Base-by-base conservation (phyloP, 2,329 filamentous ascomycete species). In the Chlorencoelia australis region DNA sequence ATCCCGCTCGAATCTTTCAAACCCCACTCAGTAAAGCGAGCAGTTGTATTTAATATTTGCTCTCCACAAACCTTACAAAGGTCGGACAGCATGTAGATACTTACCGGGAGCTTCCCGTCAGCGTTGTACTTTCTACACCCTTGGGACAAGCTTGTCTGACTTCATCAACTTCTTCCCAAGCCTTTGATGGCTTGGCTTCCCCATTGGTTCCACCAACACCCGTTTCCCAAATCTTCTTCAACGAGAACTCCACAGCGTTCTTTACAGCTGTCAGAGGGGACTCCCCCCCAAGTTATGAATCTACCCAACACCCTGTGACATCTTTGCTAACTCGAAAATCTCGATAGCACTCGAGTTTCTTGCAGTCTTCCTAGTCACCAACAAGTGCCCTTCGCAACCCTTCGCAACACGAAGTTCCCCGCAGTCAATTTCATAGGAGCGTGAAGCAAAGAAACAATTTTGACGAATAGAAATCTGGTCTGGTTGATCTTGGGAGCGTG, bases 251-350 rank as follows among this genome's bases (percentile, higher is more conserved):
- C 42, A 57, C 52, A 0, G 62, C 56, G 2, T 57, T 81, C 0
- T 64, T 70, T 33, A 63, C 69, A 0, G 75, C 69, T 1, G 72
- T 79, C 26, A 81, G 81, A 55, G 75, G 75, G 1, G 63, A 77
- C 37, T 69, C 69, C n/a, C n/a, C n/a, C n/a, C n/a, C n/a, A n/a
- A n/a, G n/a, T n/a, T n/a, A n/a, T n/a, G n/a, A n/a, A n/a, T n/a
- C n/a, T n/a, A n/a, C n/a, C n/a, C n/a, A n/a, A n/a, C n/a, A n/a
- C n/a, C n/a, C n/a, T n/a, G n/a, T n/a, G n/a, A n/a, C n/a, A n/a
- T n/a, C n/a, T n/a, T n/a, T n/a, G n/a, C n/a, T n/a, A n/a, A n/a
- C n/a, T n/a, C n/a, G n/a, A n/a, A 0, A 46, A 59, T 0, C 56
- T 55, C 4, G 74, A 73, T 50, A 73, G 68, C 35, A 71, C 65